A percentile compares a stretch with the other conserved stretches of the same genome.
phyloP scores from a whole-genome alignment of 768 basidiomycete genomes.

The Calvatia gigantea region DNA sequence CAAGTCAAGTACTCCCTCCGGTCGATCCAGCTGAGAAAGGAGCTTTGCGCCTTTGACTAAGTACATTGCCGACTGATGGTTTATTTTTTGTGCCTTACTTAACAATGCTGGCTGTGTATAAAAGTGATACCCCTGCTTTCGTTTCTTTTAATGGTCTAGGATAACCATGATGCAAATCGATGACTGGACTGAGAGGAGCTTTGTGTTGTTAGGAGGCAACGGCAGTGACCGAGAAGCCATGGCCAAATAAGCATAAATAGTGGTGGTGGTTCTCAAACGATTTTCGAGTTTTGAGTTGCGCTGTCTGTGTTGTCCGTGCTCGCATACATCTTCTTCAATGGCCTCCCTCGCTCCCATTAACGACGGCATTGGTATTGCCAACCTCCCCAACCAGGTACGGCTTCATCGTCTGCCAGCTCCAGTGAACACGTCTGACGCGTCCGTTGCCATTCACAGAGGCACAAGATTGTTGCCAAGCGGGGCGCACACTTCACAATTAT shows the following conservation, averaged over 20 bases:
- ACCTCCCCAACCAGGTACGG: constrained; percentile 93
- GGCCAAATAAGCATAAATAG: constrained; percentile 24
- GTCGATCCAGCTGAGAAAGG: constrained; percentile 49
- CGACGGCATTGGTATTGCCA: constrained; percentile 91
- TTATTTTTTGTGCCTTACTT: too few species aligned
- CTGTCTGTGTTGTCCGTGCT: constrained; percentile 23
- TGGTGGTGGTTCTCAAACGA: constrained; percentile 30
- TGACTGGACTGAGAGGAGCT: too few species aligned
- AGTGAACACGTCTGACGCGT: constrained; percentile 23
- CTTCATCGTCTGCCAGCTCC: neutral
- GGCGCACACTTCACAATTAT: constrained; percentile 99
- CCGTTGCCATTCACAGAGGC: constrained; percentile 57
- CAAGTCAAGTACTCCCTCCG: constrained; percentile 48
- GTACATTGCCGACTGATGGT: constrained; percentile 34
- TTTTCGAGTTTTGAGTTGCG: constrained; percentile 28
- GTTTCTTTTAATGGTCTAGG: too few species aligned
- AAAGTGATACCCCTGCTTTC: neutral
- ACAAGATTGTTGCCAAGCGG: constrained; percentile 98
- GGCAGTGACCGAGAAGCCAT: neutral
- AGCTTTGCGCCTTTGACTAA: constrained; percentile 40
- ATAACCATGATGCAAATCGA: too few species aligned
- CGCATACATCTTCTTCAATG: constrained; percentile 31
- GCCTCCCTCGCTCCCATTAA: constrained; percentile 42
- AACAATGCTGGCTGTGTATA: too few species aligned
- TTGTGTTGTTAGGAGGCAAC: neutral